Conservation (phyloP, 768 basidiomycete species). For the Trametes meyenii region DNA sequence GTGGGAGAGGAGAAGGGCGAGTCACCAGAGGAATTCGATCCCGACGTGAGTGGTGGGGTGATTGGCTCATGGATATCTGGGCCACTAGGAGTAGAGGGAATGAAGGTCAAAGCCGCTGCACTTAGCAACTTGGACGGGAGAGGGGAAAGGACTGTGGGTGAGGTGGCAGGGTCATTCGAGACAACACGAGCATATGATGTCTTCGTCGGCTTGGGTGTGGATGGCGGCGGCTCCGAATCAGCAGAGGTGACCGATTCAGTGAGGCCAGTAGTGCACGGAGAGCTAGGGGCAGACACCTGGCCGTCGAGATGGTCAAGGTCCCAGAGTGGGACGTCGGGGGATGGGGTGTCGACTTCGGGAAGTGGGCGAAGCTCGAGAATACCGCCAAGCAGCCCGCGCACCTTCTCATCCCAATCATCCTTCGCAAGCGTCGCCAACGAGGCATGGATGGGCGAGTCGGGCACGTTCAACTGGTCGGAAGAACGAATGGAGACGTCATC, state of each 20-base stretch:
- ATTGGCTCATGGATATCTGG: slow-evolving; percentile 14
- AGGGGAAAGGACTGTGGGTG: slow-evolving; percentile 26
- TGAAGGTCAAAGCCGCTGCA: slow-evolving; percentile 31
- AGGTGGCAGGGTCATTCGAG: slow-evolving; percentile 32
- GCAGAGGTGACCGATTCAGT: slow-evolving; percentile 50
- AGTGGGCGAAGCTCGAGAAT: slow-evolving; percentile 21
- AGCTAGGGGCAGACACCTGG: slow-evolving; percentile 14
- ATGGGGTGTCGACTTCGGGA: slow-evolving; percentile 21
- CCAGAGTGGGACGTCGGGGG: slow-evolving; percentile 26
- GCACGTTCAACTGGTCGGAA: slow-evolving; percentile 2
- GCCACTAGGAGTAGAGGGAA: slow-evolving; percentile 23
- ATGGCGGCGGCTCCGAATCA: slow-evolving; percentile 45
- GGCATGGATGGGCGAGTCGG: neutral
- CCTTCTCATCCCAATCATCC: slow-evolving; percentile 46
- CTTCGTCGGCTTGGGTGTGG: slow-evolving; percentile 48
- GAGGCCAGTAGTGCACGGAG: slow-evolving; percentile 28
- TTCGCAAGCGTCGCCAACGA: slow-evolving; percentile 28
- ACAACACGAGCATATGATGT: slow-evolving; percentile 41
- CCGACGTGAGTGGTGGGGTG: slow-evolving; percentile 21
- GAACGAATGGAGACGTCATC: slow-evolving; percentile 27
- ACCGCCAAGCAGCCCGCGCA: slow-evolving; percentile 44
- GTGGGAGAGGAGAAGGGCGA: slow-evolving; percentile 30
- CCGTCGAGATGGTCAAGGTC: slow-evolving; percentile 24
- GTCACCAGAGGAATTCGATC: slow-evolving; percentile 20
- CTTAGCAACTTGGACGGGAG: slow-evolving; percentile 33